phyloP scores from a whole-genome alignment of 2,329 filamentous ascomycete genomes.

The Paecilomyces niveus region DNA sequence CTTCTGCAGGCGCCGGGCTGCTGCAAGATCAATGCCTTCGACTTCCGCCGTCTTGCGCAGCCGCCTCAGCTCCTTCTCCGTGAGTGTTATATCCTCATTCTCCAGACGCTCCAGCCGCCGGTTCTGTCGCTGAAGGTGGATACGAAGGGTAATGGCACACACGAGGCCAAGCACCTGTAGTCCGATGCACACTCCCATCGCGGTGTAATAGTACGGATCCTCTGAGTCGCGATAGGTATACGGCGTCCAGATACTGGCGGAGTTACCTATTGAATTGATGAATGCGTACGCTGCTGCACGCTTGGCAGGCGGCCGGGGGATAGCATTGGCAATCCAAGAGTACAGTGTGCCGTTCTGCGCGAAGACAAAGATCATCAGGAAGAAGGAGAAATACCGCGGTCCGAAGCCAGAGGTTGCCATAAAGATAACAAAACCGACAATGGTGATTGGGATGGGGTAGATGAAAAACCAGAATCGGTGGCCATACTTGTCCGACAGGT shows the following conservation, averaged over 20 bases:
- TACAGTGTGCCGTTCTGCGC: constrained; percentile 46
- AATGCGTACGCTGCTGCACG: constrained; percentile 49
- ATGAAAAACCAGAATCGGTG: constrained; percentile 48
- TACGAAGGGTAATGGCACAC: constrained; percentile 30
- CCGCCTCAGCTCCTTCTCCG: constrained; percentile 40
- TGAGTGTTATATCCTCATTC: constrained; percentile 39
- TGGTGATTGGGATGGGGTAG: constrained; percentile 46
- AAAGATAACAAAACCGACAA: constrained; percentile 48
- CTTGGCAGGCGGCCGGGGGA: constrained; percentile 49
- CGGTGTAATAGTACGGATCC: constrained; percentile 32
- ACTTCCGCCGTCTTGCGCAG: constrained; percentile 46
- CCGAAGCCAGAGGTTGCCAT: constrained; percentile 47
- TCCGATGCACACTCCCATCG: constrained; percentile 37
- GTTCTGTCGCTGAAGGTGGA: constrained; percentile 41
- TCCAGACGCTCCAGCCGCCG: constrained; percentile 45
- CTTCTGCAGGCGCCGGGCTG: constrained; percentile 46
- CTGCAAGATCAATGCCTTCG: constrained; percentile 44
- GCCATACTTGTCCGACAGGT: constrained; percentile 37
- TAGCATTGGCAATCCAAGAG: constrained; percentile 45
- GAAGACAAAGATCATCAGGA: constrained; percentile 52
- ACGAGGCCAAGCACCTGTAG: constrained; percentile 30
- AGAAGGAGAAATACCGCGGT: constrained; percentile 49
- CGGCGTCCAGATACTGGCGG: constrained; percentile 46
- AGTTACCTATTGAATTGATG: constrained; percentile 50
- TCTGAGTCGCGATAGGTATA: constrained; percentile 41